Conservation (phyloP, 1,284 basidiomycete species). For the Meira miltonrushii region DNA sequence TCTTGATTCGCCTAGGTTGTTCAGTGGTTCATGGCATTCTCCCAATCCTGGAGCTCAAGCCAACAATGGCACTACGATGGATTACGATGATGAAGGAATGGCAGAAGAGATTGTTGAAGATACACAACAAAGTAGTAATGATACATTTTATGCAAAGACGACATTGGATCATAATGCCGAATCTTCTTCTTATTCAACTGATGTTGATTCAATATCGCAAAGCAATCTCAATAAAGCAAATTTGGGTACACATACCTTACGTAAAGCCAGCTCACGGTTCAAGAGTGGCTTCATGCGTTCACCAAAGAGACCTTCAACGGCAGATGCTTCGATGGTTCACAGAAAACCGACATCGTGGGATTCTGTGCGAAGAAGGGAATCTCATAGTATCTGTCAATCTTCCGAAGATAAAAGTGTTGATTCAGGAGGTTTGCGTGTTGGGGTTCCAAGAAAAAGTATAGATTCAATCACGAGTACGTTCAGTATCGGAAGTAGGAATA, state of each 20-base stretch:
- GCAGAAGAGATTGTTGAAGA: not conserved
- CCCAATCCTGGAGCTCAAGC: not conserved
- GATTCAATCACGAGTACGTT: too few relatives aligned
- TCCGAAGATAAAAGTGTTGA: too few relatives aligned
- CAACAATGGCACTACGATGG: not conserved
- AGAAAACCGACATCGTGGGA: too few relatives aligned
- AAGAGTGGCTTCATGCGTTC: too few relatives aligned
- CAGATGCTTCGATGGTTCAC: too few relatives aligned
- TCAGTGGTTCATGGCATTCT: not conserved
- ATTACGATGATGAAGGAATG: not conserved
- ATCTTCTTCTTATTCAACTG: not conserved
- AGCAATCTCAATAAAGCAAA: not conserved
- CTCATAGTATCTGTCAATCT: too few relatives aligned
- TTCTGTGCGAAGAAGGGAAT: too few relatives aligned
- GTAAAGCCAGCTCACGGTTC: not conserved
- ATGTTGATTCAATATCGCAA: not conserved
- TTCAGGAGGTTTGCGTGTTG: too few relatives aligned
- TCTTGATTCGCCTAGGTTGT: not conserved
- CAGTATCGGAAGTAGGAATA: too few relatives aligned
- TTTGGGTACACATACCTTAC: not conserved
- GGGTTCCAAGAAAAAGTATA: too few relatives aligned
- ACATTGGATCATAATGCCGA: not conserved
- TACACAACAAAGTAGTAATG: not conserved
- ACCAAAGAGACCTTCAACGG: too few relatives aligned
- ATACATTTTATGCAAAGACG: not conserved